Evolutionary conservation across 2,329 filamentous ascomycete genomes (phyloP).

Genomic region (Sordariomycetes sp.): DNA sequence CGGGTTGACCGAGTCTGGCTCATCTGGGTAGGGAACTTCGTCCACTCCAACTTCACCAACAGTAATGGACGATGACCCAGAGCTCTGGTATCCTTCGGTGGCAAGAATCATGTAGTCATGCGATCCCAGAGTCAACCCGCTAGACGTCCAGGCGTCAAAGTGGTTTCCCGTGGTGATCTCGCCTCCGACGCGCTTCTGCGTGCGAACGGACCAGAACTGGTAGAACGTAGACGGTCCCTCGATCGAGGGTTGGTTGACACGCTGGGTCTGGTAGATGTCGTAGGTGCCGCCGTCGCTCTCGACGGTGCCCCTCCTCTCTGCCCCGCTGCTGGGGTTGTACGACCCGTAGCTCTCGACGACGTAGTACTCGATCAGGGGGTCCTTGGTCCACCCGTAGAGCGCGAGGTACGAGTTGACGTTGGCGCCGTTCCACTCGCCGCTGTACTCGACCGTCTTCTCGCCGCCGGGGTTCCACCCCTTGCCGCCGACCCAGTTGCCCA

Average conservation of each 20-base stretch:
- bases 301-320: conserved; percentile 20
- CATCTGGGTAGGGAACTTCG: neutral
- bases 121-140: conserved; percentile 35
- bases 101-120: conserved; percentile 44
- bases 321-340: conserved; percentile 23
- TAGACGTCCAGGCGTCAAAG: conserved; percentile 39
- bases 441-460: conserved; percentile 25
- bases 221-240: conserved; percentile 36
- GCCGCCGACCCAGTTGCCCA: conserved; percentile 43
- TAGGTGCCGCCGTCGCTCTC: conserved; percentile 25
- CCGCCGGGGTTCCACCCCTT: conserved; percentile 47
- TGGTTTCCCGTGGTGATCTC: conserved; percentile 38
- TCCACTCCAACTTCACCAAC: neutral
- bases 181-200: conserved; percentile 35
- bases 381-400: conserved; percentile 25
- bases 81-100: conserved; percentile 41
- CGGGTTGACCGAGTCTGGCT: neutral
- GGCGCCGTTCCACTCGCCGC: neutral
- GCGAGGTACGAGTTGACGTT: conserved; percentile 16
- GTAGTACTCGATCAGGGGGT: conserved; percentile 25
- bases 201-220: conserved; percentile 39
- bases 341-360: conserved; percentile 25
- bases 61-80: conserved; percentile 16
- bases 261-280: conserved; percentile 22
- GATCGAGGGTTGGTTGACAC: conserved; percentile 32